These are phyloP conservation scores for Colletotrichum orbiculare DNA, from an alignment of 2,329 filamentous ascomycete species.

Conservation along the genomic window DNA sequence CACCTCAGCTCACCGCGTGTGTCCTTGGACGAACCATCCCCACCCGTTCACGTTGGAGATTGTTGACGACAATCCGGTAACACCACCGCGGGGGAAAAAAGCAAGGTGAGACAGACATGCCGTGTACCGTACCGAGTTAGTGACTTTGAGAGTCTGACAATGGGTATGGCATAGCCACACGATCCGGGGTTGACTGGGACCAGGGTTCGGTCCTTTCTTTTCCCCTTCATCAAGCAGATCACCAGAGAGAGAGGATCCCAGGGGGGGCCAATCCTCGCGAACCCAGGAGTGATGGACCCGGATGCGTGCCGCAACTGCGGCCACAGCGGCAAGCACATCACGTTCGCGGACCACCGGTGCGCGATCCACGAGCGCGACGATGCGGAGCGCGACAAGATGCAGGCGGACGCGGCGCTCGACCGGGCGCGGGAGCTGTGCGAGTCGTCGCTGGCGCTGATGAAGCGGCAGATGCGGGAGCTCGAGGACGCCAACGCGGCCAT, in stretches of 20 bases:
- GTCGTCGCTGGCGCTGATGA: slow-evolving; percentile 28
- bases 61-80: no score
- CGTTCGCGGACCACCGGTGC: slow-evolving; percentile 31
- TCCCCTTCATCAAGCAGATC: neutral
- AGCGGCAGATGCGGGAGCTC: slow-evolving; percentile 35
- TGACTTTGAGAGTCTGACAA: slow-evolving; percentile 3
- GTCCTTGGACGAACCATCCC: neutral
- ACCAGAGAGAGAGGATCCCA: neutral
- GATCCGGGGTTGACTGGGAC: neutral
- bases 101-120: slow-evolving; percentile 8
- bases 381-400: slow-evolving; percentile 33
- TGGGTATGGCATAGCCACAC: neutral
- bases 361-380: slow-evolving; percentile 35
- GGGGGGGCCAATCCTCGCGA: no score
- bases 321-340: slow-evolving; percentile 31
- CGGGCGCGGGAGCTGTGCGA: slow-evolving; percentile 32
- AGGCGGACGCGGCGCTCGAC: slow-evolving; percentile 31
- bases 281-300: slow-evolving; percentile 21
- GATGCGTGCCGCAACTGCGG: slow-evolving; percentile 34
- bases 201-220: neutral
- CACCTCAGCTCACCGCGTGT: neutral
- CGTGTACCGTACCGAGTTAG: neutral
- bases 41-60: neutral
- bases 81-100: neutral
- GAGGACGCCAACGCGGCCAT: slow-evolving; percentile 33